Conservation (phyloP, 768 basidiomycete genomes). For the Pulveroboletus sp. region DNA sequence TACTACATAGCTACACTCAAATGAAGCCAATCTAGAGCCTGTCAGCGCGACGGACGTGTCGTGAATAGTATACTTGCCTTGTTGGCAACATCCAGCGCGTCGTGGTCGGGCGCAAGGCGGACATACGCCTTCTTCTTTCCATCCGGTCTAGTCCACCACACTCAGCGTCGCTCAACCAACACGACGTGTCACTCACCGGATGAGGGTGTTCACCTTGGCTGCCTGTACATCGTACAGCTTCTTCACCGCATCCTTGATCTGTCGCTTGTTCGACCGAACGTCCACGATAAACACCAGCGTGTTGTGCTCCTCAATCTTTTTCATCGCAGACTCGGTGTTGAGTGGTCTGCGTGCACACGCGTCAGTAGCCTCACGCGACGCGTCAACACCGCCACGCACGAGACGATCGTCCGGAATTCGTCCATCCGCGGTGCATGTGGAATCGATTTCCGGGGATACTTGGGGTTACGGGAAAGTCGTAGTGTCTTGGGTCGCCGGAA, state of each 20-base stretch:
- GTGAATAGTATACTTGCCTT: conserved; percentile 51
- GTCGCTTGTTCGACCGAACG: conserved; percentile 93
- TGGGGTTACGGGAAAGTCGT: conserved; percentile 75
- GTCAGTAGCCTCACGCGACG: conserved; percentile 1
- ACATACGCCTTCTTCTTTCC: conserved; percentile 99
- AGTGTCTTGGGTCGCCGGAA: conserved; percentile 98
- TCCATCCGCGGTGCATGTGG: conserved; percentile 94
- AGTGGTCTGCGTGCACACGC: conserved; percentile 50
- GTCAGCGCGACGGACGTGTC: neutral
- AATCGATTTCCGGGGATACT: conserved; percentile 94
- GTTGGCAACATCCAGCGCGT: conserved; percentile 96
- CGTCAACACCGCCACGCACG: conserved; percentile 47
- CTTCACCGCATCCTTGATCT: conserved; percentile 99
- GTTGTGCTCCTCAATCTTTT: conserved; percentile 99
- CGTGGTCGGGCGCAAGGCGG: conserved; percentile 90
- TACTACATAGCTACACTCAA: conserved; percentile 38
- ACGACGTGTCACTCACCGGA: conserved; percentile 63
- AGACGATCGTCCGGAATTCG: conserved; percentile 91
- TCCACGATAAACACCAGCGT: conserved; percentile 98
- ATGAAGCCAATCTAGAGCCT: conserved; percentile 84
- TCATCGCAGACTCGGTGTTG: conserved; percentile 98
- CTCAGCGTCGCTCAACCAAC: conserved; percentile 1
- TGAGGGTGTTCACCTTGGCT: conserved; percentile 96
- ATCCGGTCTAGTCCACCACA: conserved; percentile 65
- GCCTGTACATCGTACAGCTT: conserved; percentile 98